phyloP scores from a whole-genome alignment of 495 filamentous ascomycete genomes.

The Lasiosphaeria hispida region DNA sequence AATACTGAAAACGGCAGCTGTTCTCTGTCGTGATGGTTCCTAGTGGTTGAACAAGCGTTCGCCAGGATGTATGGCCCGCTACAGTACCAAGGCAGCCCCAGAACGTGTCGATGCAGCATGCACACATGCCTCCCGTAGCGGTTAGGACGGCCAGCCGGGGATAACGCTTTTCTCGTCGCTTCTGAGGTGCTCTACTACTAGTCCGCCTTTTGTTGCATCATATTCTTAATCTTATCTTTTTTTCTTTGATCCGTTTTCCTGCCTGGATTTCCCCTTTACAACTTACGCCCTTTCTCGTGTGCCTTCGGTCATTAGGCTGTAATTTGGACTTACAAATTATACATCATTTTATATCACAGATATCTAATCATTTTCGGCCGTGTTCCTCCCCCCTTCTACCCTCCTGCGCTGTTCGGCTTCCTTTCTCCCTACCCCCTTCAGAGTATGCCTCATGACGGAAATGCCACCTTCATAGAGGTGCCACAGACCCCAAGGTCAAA shows the following conservation, averaged over 20 bases:
- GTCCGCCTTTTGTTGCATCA: neutral
- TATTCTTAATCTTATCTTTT: conserved; percentile 1
- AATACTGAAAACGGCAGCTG: too few species aligned
- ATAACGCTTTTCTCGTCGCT: conserved; percentile 11
- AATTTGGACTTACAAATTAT: too few species aligned
- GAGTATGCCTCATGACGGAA: conserved; percentile 4
- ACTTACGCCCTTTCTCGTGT: too few species aligned
- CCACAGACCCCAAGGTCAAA: conserved; percentile 17
- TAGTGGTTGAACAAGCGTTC: too few species aligned
- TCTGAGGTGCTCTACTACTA: conserved; percentile 1
- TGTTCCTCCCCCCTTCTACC: neutral
- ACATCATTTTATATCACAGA: too few species aligned
- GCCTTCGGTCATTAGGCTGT: too few species aligned
- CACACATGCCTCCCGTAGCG: too few species aligned
- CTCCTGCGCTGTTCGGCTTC: neutral
- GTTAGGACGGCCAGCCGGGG: neutral
- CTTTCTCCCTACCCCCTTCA: neutral
- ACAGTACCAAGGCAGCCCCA: too few species aligned
- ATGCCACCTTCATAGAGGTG: conserved; percentile 16
- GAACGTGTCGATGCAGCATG: too few species aligned
- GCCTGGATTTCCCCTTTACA: too few species aligned
- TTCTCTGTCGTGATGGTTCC: too few species aligned
- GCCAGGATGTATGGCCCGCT: too few species aligned
- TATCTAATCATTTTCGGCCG: neutral
- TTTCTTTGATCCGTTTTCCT: neutral